Conservation (phyloP, 1,139 yeast genomes). For the Pichia inconspicua region DNA sequence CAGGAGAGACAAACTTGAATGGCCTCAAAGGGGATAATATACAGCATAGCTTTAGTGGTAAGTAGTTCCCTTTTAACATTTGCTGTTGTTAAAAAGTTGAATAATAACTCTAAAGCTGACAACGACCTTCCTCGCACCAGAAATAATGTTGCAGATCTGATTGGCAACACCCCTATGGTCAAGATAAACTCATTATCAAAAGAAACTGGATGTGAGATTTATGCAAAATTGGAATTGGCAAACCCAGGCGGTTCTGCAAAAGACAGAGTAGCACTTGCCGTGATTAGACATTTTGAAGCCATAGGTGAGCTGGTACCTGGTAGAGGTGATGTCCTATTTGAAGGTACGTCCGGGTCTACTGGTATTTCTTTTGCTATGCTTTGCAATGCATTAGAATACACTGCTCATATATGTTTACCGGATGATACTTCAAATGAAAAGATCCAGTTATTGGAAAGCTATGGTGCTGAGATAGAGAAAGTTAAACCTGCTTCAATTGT, state of each 20-base stretch:
- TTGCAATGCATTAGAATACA: slow-evolving; percentile 81
- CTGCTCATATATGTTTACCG: slow-evolving; percentile 88
- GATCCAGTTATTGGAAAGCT: slow-evolving; percentile 53
- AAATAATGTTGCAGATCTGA: slow-evolving; percentile 44
- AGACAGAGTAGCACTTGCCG: slow-evolving; percentile 86
- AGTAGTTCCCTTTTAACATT: slow-evolving; percentile 8
- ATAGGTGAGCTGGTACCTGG: slow-evolving; percentile 52
- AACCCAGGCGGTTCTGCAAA: slow-evolving; percentile 97
- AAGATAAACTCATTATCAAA: slow-evolving; percentile 65
- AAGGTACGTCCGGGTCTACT: slow-evolving; percentile 94
- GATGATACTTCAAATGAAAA: slow-evolving; percentile 90
- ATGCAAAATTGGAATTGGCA: slow-evolving; percentile 76
- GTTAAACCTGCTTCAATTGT: slow-evolving; percentile 95
- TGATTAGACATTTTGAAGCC: slow-evolving; percentile 61
- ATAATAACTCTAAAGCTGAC: not conserved
- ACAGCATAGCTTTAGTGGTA: not conserved
- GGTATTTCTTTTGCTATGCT: slow-evolving; percentile 90
- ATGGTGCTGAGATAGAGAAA: slow-evolving; percentile 82
- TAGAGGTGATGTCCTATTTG: slow-evolving; percentile 64
- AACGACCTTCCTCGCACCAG: slow-evolving; percentile 2
- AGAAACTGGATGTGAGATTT: slow-evolving; percentile 72
- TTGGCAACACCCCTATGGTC: slow-evolving; percentile 89
- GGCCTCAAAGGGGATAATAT: slow-evolving; percentile 1
- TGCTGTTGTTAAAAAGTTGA: not conserved
- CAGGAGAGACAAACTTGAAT: not conserved